Evolutionary conservation across 805 yeast species (phyloP), one percentile per base, ranked within the genome.

Genomic region (Candida morakotiae): DNA sequence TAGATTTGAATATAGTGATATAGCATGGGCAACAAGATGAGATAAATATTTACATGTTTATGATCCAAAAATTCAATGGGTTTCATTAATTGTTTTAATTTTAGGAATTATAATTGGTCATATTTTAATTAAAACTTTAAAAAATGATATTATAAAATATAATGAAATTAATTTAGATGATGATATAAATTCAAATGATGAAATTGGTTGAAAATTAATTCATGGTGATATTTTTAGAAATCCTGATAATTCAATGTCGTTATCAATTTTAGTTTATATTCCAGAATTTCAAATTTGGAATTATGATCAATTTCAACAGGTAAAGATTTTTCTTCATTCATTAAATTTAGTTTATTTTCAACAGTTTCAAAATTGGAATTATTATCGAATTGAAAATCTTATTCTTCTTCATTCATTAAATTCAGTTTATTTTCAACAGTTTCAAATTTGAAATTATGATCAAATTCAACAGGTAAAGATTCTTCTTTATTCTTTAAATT

Each of bases 11-110:
- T 75, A 74, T 38, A 82, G 91, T 7, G 70, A 68, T 4, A 85
- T 91, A 2, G 77, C 80, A 3, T 93, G 98, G 98, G 98, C 97
- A 23, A 91, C 98, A 2, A 81, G 98, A 65, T 93, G 98, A 98
- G 98, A 93, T 61, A 87, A 87, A 61, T 93, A 93, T 58, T 71
- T 93, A 52, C 94, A 87, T 51, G 93, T 85, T 17, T 84, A 81
- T 56, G 95, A 87, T 55, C 94, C 97, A 40, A 83, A 83, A 55
- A 85, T 93, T 49, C 97, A 91, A 65, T 91, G 98, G 97, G 87
- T 94, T 45, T 79, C 95, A 3, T 59, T 88, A 38, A 77, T 91
- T 51, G 96, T 88, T 6, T 44, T 86, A 7, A 75, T 85, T 47
- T 69, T 93, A 45, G 83, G 93, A 3, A 66, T 81, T 24, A 77